Percentiles rank a stretch among this genome's conserved stretches.
Evolutionary conservation across 441 rosid species (phyloP).

Genomic region (Eruca vesicaria): DNA sequence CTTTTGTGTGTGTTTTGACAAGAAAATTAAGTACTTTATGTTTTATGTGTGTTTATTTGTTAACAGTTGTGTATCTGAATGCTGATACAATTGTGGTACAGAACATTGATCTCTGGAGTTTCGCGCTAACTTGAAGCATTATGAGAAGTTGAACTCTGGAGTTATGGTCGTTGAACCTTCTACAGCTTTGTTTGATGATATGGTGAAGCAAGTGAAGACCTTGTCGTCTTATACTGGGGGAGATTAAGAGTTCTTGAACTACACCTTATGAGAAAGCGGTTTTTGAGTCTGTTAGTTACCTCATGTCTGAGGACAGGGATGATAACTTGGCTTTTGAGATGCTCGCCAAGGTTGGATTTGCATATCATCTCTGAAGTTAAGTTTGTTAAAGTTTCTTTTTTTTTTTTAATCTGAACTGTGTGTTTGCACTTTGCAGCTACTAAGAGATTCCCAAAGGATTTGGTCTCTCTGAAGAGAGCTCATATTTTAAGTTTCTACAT

Average conservation of each 20-base stretch:
- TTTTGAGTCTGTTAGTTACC: conserved; percentile 50
- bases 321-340: conserved; percentile 61
- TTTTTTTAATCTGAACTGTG: not conserved
- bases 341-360: conserved; percentile 51
- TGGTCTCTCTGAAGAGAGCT: conserved; percentile 71
- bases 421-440: conserved; percentile 68
- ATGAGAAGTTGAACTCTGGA: conserved; percentile 92
- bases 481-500: conserved; percentile 74
- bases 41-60: conserved; percentile 6
- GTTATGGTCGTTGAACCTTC: conserved; percentile 98
- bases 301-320: conserved; percentile 60
- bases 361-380: not conserved
- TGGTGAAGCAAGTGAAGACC: conserved; percentile 81
- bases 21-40: not conserved
- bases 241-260: conserved; percentile 89
- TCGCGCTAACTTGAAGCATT: conserved; percentile 95
- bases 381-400: not conserved
- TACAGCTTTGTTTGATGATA: conserved; percentile 62
- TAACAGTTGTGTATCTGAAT: conserved; percentile 88
- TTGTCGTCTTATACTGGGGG: conserved; percentile 93
- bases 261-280: conserved; percentile 77
- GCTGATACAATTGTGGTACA: conserved; percentile 97
- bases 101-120: conserved; percentile 79
- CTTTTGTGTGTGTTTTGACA: not conserved
- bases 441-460: conserved; percentile 69